Base-by-base conservation (phyloP, 148 eudicot genomes). In the Cornus florida region DNA sequence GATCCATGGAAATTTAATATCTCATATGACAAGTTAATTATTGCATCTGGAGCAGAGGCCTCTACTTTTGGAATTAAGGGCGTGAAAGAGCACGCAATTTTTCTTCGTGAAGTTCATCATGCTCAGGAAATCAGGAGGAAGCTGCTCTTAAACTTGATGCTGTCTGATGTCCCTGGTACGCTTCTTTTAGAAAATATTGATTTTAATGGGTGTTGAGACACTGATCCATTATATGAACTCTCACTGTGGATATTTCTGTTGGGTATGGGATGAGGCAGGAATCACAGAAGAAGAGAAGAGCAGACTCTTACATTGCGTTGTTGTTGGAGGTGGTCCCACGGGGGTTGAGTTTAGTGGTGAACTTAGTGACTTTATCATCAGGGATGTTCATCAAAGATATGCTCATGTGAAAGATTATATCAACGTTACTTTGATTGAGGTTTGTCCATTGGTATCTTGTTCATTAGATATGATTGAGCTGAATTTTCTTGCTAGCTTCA, bases 321-420 rank as follows among this genome's bases (percentile, higher is more conserved):
- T 96, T 71, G 98, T 96, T 72, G 99, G 99, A 59, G 99, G 99
- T 71, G 98, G 99, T 79, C 99, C 99, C 2, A 94, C 99, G 6
- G 99, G 99, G 66, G 99, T 96, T 73, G 99, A 96, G 88, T 94
- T 97, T 73, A 94, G 98, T 65, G 98, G 98, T 38, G 99, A 97
- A 83, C 96, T 97, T 50, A 94, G 98, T 81, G 99, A 97, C 87
- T 97, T 97, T 78, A 94, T 97, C 50, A 82, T 83, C 87, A 94
- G 66, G 75, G 99, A 97, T 91, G 98, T 94, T 74, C 91, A 80
- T 77, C 87, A 92, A 84, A 91, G 89, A 90, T 97, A 97, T 81
- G 76, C 91, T 6, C 97, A 94, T 74, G 97, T 97, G 74, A 94
- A 97, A 85, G 90, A 97, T 83, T 91, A 91, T 79, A 91, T 97